phyloP scores from a whole-genome alignment of 2,329 filamentous ascomycete species.

The Decorospora gaudefroyi region DNA sequence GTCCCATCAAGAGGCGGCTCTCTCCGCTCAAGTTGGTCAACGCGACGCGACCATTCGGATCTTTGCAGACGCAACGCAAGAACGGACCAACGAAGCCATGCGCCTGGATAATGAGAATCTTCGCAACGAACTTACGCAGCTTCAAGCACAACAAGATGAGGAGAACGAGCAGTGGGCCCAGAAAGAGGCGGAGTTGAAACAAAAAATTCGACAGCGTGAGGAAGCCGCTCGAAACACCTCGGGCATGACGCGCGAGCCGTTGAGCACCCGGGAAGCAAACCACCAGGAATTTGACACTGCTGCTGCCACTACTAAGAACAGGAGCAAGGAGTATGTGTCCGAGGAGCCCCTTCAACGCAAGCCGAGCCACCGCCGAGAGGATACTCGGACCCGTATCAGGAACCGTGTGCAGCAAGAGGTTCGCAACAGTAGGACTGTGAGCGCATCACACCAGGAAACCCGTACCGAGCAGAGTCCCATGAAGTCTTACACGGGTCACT shows the following conservation, averaged over 20 bases:
- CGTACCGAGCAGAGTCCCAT: constrained; percentile 27
- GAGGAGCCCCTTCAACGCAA: constrained; percentile 32
- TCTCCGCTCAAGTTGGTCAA: constrained; percentile 42
- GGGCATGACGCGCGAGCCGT: constrained; percentile 40
- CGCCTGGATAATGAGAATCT: constrained; percentile 50
- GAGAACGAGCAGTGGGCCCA: constrained; percentile 41
- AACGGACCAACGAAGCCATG: constrained; percentile 48
- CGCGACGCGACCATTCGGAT: constrained; percentile 49
- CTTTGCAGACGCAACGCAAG: constrained; percentile 44
- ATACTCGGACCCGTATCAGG: constrained; percentile 41
- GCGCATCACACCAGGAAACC: constrained; percentile 24
- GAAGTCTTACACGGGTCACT: constrained; percentile 33
- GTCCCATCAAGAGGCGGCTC: constrained; percentile 37
- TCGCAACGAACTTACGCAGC: constrained; percentile 44
- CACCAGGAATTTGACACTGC: constrained; percentile 20
- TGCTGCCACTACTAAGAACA: constrained; percentile 17
- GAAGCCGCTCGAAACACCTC: constrained; percentile 32
- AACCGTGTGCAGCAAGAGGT: constrained; percentile 43
- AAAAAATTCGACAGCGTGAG: constrained; percentile 41
- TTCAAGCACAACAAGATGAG: constrained; percentile 43
- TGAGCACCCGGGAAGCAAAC: constrained; percentile 34
- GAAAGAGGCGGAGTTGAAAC: constrained; percentile 41
- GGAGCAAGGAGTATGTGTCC: constrained; percentile 25
- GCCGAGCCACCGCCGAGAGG: constrained; percentile 38
- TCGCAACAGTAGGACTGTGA: constrained; percentile 37